Evolutionary conservation across 108 stramenopile species (phyloP).

Genomic region (Fistulifera solaris): DNA sequence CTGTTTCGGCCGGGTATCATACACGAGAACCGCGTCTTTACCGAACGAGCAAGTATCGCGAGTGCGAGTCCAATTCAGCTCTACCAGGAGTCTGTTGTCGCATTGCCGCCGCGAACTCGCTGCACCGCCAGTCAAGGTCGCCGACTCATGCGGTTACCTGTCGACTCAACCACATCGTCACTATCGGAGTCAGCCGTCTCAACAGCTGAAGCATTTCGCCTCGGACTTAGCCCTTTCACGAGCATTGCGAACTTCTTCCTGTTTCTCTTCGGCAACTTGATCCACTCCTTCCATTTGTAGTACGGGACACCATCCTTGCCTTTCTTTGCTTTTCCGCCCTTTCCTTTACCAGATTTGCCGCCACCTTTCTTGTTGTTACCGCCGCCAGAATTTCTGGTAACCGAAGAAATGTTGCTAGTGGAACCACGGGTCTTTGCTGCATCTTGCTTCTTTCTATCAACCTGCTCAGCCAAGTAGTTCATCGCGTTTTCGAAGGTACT

Average conservation of each 20-base stretch:
- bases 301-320: too few relatives aligned
- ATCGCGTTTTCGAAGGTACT: background rate
- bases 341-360: too few relatives aligned
- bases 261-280: too few relatives aligned
- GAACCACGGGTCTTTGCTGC: background rate
- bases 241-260: too few relatives aligned
- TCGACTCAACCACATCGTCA: background rate
- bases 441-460: background rate
- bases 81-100: background rate
- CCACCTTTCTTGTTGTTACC: too few relatives aligned
- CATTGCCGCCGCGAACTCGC: background rate
- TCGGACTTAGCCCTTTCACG: too few relatives aligned
- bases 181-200: background rate
- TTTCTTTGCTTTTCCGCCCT: too few relatives aligned
- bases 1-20: conserved; percentile 6
- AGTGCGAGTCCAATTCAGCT: conserved; percentile 22
- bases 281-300: too few relatives aligned
- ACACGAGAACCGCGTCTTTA: background rate
- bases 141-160: background rate
- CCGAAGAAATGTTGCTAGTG: background rate
- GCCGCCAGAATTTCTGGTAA: background rate
- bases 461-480: background rate
- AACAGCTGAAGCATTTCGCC: too few relatives aligned
- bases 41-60: conserved; percentile 25
- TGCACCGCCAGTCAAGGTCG: background rate